phyloP scores from a whole-genome alignment of 805 yeast genomes.

The Lipomyces spencermartinsiae region DNA sequence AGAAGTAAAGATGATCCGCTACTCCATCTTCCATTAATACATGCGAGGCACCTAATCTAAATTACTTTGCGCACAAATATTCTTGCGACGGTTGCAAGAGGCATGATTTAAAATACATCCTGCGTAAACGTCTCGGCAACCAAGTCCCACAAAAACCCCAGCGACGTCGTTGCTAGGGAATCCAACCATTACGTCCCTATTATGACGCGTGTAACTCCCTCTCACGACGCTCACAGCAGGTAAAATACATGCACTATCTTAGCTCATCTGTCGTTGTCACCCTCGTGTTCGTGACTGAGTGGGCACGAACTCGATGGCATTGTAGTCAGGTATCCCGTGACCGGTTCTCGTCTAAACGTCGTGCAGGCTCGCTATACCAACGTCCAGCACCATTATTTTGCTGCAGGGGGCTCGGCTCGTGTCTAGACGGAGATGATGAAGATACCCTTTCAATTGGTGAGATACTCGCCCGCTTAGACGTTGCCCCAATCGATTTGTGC shows the following conservation, averaged over 20 bases:
- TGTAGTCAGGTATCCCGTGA: neutral
- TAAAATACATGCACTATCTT: neutral
- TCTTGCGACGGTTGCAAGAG: too few relatives aligned
- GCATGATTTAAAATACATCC: too few relatives aligned
- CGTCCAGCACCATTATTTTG: neutral
- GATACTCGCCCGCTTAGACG: neutral
- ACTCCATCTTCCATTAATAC: neutral
- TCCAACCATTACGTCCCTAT: neutral
- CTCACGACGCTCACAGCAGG: neutral
- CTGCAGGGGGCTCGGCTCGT: neutral
- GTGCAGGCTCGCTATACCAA: neutral
- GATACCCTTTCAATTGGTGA: neutral
- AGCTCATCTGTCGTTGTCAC: neutral
- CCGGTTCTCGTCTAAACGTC: neutral
- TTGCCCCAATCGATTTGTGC: constrained; percentile 1
- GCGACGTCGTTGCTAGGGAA: neutral
- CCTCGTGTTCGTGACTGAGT: neutral
- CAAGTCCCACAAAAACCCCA: too few relatives aligned
- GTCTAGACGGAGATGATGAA: neutral
- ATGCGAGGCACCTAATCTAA: neutral
- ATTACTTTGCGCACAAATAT: neutral
- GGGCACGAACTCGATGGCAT: constrained; percentile 2
- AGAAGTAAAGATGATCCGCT: neutral
- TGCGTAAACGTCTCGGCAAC: too few relatives aligned
- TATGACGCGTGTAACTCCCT: neutral